phyloP scores from a whole-genome alignment of 768 basidiomycete genomes.

The Sarcomyxa edulis region DNA sequence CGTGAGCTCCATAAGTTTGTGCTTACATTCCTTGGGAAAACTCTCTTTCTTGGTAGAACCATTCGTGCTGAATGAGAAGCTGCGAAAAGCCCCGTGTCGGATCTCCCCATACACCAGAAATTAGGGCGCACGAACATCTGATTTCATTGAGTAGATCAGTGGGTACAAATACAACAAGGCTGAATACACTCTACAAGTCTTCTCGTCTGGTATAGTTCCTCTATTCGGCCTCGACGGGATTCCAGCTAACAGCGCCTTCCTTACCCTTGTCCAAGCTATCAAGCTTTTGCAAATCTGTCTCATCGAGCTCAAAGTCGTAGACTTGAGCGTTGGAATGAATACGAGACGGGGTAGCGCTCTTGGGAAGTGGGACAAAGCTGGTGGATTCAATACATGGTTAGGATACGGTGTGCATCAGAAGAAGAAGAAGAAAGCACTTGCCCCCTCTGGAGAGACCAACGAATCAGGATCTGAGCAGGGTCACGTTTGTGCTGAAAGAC shows the following conservation, averaged over 20 bases:
- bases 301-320: constrained; percentile 67
- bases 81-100: no score
- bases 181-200: no score
- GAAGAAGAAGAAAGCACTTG: constrained; percentile 23
- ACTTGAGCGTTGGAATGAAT: constrained; percentile 71
- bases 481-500: constrained; percentile 46
- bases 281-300: constrained; percentile 60
- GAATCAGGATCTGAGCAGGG: constrained; percentile 75
- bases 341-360: constrained; percentile 65
- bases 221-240: constrained; percentile 62
- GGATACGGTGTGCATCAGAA: not conserved
- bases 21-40: no score
- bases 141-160: no score
- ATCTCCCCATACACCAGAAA: no score
- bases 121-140: no score
- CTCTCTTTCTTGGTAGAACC: no score
- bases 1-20: no score
- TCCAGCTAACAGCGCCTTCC: constrained; percentile 77
- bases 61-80: no score
- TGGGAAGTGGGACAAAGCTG: constrained; percentile 80
- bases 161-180: no score
- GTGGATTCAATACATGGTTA: not conserved
- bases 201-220: no score
- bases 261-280: constrained; percentile 71
- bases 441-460: constrained; percentile 90